These are phyloP conservation scores for Phlebiopsis gigantea DNA, from an alignment of 768 basidiomycete species.

Conservation along the genomic window DNA sequence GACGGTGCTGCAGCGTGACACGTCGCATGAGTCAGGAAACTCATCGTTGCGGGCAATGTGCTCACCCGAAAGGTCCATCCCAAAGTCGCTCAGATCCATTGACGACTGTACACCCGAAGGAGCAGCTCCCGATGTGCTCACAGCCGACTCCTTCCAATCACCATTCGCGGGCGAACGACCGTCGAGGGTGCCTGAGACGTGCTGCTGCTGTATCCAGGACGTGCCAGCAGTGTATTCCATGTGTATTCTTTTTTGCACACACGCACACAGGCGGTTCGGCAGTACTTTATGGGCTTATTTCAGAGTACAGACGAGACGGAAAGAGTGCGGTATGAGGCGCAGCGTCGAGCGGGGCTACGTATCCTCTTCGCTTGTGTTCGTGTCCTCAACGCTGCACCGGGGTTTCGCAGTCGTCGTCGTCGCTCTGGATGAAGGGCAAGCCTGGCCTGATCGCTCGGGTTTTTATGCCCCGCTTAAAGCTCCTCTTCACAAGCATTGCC, in stretches of 20 bases:
- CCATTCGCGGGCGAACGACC: conserved; percentile 17
- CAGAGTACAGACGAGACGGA: conserved; percentile 33
- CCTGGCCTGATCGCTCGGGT: conserved; percentile 18
- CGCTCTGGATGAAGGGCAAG: conserved; percentile 24
- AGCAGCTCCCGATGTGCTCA: conserved; percentile 28
- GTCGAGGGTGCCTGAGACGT: conserved; percentile 24
- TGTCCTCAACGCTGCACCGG: conserved; percentile 15
- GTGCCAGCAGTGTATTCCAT: conserved; percentile 41
- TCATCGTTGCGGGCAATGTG: conserved; percentile 7
- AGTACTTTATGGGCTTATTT: conserved; percentile 42
- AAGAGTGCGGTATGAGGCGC: conserved; percentile 6
- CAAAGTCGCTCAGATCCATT: conserved; percentile 40
- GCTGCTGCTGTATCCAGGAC: conserved; percentile 35
- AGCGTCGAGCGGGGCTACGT: conserved; percentile 15
- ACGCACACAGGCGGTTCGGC: conserved; percentile 37
- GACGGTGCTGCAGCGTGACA: conserved; percentile 27
- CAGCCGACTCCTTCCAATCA: conserved; percentile 28
- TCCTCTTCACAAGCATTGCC: conserved; percentile 12
- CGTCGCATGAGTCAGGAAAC: conserved; percentile 7
- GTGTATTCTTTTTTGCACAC: conserved; percentile 38
- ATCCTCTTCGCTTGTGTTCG: conserved; percentile 21
- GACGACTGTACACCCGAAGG: conserved; percentile 24
- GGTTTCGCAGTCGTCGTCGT: conserved; percentile 17
- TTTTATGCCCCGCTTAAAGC: conserved; percentile 25
- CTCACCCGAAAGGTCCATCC: conserved; percentile 40